Evolutionary conservation across 805 yeast species (phyloP).

Genomic region (Starmerella vaccinii): DNA sequence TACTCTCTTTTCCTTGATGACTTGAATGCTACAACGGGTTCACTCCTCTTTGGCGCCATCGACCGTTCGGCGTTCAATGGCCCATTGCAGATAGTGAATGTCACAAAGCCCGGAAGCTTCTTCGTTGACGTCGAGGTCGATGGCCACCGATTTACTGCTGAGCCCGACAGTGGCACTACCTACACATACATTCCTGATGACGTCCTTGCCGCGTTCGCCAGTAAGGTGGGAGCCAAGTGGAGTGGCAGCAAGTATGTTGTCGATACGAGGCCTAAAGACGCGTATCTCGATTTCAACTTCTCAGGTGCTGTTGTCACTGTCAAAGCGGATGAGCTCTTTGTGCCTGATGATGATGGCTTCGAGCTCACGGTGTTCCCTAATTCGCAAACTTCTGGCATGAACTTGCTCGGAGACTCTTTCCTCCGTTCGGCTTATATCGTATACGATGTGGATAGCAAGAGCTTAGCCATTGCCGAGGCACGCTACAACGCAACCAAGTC

Average conservation of each 20-base stretch:
- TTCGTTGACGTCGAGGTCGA: constrained; percentile 14
- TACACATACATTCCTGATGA: constrained; percentile 36
- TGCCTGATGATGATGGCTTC: constrained; percentile 8
- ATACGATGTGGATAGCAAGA: constrained; percentile 48
- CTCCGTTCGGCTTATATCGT: constrained; percentile 56
- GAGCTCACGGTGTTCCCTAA: constrained; percentile 14
- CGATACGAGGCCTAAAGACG: neutral
- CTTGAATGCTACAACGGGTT: constrained; percentile 23
- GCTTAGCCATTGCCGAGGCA: constrained; percentile 49
- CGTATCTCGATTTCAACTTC: constrained; percentile 18
- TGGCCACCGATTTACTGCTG: constrained; percentile 9
- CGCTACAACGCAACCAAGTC: constrained; percentile 19
- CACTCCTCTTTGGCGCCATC: constrained; percentile 49
- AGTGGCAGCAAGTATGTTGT: constrained; percentile 8
- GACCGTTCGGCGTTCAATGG: constrained; percentile 55
- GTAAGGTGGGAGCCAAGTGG: constrained; percentile 8
- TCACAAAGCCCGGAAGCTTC: constrained; percentile 1
- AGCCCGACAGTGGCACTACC: constrained; percentile 45
- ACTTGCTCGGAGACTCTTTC: constrained; percentile 54
- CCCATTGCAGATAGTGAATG: constrained; percentile 23
- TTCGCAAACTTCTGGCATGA: constrained; percentile 21
- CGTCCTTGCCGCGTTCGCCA: constrained; percentile 10
- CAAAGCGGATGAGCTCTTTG: constrained; percentile 24
- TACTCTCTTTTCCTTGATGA: constrained; percentile 40
- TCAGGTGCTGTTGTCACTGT: constrained; percentile 21